Percentiles rank a stretch among this genome's conserved stretches.
Evolutionary conservation across 2,329 filamentous ascomycete genomes (phyloP).

Genomic region (Colletotrichum cuscutae): DNA sequence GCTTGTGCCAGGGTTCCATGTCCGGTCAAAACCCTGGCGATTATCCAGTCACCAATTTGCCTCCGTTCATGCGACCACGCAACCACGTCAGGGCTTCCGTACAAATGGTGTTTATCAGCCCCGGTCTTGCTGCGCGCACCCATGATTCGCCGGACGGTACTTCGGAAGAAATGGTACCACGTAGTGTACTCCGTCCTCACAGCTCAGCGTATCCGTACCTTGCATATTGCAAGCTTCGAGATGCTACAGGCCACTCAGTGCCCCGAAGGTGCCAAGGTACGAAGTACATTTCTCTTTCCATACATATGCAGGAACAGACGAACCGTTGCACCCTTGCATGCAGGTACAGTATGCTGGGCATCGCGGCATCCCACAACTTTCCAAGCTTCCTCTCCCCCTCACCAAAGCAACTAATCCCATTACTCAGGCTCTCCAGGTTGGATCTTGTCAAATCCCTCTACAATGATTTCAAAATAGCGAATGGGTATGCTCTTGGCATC

Average conservation of each 20-base stretch:
- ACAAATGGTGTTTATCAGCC: background rate
- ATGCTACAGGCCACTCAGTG: background rate
- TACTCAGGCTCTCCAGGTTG: background rate
- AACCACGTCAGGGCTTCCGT: conserved; percentile 18
- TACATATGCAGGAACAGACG: conserved; percentile 34
- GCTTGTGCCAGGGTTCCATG: conserved; percentile 20
- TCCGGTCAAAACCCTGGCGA: conserved; percentile 16
- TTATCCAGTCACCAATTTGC: conserved; percentile 33
- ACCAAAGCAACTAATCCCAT: conserved; percentile 7
- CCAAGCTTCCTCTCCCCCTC: background rate
- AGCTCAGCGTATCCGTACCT: conserved; percentile 26
- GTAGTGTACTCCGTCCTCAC: background rate
- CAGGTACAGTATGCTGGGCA: conserved; percentile 24
- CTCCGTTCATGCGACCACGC: conserved; percentile 30
- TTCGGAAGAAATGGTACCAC: conserved; percentile 12
- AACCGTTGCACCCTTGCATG: conserved; percentile 28
- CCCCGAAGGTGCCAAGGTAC: background rate
- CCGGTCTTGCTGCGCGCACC: background rate
- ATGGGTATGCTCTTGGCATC: background rate
- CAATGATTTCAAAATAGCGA: background rate
- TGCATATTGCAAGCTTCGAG: conserved; percentile 24
- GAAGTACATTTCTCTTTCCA: conserved; percentile 3
- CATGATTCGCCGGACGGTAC: conserved; percentile 9
- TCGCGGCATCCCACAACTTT: conserved; percentile 11
- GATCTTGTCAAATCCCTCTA: background rate